Evolutionary conservation across 345 rosid genomes (phyloP).

Genomic region (Reutealis trisperma): DNA sequence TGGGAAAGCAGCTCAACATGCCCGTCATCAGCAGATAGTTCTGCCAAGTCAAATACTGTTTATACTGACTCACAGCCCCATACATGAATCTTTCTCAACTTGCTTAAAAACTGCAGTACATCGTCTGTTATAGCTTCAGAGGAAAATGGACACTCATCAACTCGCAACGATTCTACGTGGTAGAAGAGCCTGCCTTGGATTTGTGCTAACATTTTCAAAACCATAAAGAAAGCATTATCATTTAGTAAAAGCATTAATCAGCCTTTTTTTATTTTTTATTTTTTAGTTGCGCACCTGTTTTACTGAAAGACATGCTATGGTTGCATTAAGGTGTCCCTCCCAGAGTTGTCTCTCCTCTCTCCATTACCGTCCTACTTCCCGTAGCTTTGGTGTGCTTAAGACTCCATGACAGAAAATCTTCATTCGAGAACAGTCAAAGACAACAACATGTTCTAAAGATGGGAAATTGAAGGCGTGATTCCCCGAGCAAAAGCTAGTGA

Average conservation of each 20-base stretch:
- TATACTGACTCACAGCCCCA: not conserved
- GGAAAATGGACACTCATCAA: not conserved
- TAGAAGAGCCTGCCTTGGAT: no score
- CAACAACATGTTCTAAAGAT: not conserved
- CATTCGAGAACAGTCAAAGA: slow-evolving; percentile 2
- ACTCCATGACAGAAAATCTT: not conserved
- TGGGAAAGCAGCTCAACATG: no score
- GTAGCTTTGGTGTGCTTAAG: not conserved
- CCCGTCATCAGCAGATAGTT: not conserved
- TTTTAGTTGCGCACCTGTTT: not conserved
- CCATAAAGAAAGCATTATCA: no score
- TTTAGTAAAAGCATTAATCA: not conserved
- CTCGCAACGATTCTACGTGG: not conserved
- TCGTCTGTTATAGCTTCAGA: slow-evolving; percentile 7
- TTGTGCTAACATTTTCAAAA: no score
- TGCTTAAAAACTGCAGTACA: not conserved
- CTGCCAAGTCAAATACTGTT: slow-evolving; percentile 2
- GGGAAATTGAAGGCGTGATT: slow-evolving; percentile 6
- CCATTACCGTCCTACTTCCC: not conserved
- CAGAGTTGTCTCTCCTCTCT: not conserved
- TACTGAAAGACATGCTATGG: not conserved
- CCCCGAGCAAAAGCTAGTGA: slow-evolving; percentile 8
- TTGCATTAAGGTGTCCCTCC: not conserved
- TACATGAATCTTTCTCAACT: not conserved
- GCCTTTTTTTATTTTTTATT: no score